phyloP scores from a whole-genome alignment of 1,284 basidiomycete species.

The Fistulinella cinereoalba region DNA sequence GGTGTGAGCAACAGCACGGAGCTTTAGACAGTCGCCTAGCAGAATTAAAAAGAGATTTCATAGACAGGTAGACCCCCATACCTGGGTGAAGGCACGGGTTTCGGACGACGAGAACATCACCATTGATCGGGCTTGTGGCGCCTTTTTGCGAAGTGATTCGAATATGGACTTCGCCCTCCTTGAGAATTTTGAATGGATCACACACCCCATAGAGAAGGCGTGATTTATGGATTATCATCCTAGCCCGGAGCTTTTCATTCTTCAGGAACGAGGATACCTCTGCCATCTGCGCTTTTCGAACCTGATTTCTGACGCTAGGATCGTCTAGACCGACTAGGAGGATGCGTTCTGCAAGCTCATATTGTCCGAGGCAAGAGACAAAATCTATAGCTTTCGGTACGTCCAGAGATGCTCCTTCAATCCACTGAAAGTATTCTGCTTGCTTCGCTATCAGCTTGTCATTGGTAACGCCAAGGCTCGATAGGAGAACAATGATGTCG shows the following conservation, averaged over 20 bases:
- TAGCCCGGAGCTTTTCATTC: conserved; percentile 51
- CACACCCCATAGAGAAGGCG: conserved; percentile 62
- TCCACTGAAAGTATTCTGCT: conserved; percentile 56
- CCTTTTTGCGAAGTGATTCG: conserved; percentile 54
- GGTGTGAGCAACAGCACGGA: conserved; percentile 52
- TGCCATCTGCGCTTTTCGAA: conserved; percentile 43
- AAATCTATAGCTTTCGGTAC: conserved; percentile 52
- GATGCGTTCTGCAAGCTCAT: conserved; percentile 47
- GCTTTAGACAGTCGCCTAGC: conserved; percentile 59
- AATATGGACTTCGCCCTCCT: conserved; percentile 61
- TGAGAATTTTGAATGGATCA: conserved; percentile 58
- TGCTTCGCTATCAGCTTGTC: conserved; percentile 55
- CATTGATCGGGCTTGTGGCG: conserved; percentile 51
- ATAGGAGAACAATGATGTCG: conserved; percentile 62
- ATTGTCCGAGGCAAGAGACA: conserved; percentile 47
- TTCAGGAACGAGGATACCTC: conserved; percentile 54
- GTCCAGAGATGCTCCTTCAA: conserved; percentile 45
- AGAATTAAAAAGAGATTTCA: not conserved
- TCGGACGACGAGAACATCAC: conserved; percentile 58
- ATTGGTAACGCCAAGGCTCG: conserved; percentile 56
- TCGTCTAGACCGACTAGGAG: conserved; percentile 55
- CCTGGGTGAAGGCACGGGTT: conserved; percentile 69
- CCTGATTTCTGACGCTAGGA: conserved; percentile 36
- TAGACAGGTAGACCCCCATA: conserved; percentile 17
- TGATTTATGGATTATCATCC: conserved; percentile 60